Evolutionary conservation across 2,329 filamentous ascomycete species (phyloP), one percentile per base, ranked within the genome.

Genomic region (Ciborinia camelliae): DNA sequence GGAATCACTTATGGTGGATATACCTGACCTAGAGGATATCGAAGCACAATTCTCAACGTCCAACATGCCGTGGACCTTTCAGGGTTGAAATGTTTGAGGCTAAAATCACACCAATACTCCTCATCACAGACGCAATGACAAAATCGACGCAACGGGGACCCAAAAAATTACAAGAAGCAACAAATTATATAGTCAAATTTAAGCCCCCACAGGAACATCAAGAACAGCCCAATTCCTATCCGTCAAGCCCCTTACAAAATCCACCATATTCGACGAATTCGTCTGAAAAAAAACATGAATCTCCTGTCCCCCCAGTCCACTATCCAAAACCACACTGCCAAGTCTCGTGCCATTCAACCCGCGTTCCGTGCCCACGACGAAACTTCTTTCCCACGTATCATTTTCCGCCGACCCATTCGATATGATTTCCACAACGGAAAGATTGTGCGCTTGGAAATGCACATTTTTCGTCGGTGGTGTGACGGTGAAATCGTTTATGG

Each of bases 1-100:
- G 5, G 62, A 61, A 39, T 43, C 51, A 35, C 32, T 64, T 3
- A 47, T 64, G 20, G 54, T 43, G 23, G 62, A 61, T 20, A 50
- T 61, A 8, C 62, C 62, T 6, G 54, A 30, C 43, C 14, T 61
- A 14, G 37, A 64, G 15, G 43, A 64, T 35, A 26, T 50, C 20
- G 54, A 64, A 7, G 10, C 30, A 52, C 45, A 61, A 39, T 61
- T 39, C 6, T 39, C 23, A 20, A 23, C 52, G 26, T 4, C 58
- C 4, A 52, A 30, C 35, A 52, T 28, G 6, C 23, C 32, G 20
- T 61, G 45, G 58, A 15, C 26, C 5, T 51, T n/a, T 10, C 23
- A 61, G 10, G 32, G 45, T 28, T 52, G 23, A 39, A n/a, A 52
- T n/a, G 18, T 20, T 18, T 51, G 12, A 51, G 45, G 14, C 5